phyloP scores from a whole-genome alignment of 2,329 filamentous ascomycete genomes.

The Amauroascus niger region DNA sequence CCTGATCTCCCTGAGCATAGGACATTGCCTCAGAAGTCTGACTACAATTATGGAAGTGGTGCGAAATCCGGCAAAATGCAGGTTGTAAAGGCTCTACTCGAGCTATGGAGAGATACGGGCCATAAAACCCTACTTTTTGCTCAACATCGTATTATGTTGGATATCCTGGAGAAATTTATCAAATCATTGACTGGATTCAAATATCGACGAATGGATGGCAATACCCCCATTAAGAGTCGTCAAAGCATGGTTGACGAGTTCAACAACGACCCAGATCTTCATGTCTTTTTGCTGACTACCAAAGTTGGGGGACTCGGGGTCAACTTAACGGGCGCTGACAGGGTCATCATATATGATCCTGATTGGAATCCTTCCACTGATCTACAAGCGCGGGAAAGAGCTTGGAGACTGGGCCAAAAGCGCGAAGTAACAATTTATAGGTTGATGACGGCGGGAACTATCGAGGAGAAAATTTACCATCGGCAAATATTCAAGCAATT shows the following conservation, averaged over 20 bases:
- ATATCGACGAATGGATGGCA: constrained; percentile 87
- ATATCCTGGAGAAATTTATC: constrained; percentile 81
- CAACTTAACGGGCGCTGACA: constrained; percentile 87
- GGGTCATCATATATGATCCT: constrained; percentile 96
- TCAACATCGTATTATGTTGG: constrained; percentile 88
- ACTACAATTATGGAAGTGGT: constrained; percentile 67
- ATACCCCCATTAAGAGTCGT: constrained; percentile 77
- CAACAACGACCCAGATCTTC: constrained; percentile 67
- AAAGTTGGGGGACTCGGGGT: constrained; percentile 90
- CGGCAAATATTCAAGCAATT: constrained; percentile 98
- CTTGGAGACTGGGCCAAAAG: constrained; percentile 92
- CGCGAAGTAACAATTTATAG: constrained; percentile 92
- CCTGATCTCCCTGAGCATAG: constrained; percentile 74
- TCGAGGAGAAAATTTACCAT: constrained; percentile 98
- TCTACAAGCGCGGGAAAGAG: constrained; percentile 84
- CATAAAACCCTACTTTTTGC: constrained; percentile 92
- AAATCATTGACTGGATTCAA: constrained; percentile 57
- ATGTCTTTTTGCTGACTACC: constrained; percentile 89
- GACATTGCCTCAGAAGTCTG: constrained; percentile 47
- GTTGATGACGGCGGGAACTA: constrained; percentile 95
- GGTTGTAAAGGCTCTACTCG: constrained; percentile 76
- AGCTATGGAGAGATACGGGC: constrained; percentile 82
- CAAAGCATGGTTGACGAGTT: constrained; percentile 87
- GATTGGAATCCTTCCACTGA: constrained; percentile 99
- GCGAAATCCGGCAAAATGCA: constrained; percentile 91